Conservation (phyloP, 2,329 filamentous ascomycete species). For the Trichoderma semiorbis region DNA sequence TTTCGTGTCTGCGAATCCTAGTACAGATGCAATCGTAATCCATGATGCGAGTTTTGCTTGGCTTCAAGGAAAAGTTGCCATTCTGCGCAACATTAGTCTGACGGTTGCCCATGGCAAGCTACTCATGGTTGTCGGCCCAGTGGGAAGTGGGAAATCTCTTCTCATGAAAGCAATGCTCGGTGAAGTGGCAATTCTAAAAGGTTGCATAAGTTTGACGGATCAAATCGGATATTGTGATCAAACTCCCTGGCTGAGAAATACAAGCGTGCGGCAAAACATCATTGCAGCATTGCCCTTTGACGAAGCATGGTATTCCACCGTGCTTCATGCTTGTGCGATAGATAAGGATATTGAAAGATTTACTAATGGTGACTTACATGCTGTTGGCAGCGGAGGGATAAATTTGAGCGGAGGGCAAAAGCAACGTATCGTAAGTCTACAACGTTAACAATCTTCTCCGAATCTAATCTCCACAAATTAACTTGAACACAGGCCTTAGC, state of each 20-base stretch:
- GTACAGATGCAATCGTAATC: neutral
- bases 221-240: neutral
- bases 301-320: neutral
- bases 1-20: neutral
- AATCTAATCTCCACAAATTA: neutral
- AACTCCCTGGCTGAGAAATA: neutral
- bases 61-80: neutral
- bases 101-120: neutral
- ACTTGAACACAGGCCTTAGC: neutral
- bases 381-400: neutral
- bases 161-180: neutral
- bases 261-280: neutral
- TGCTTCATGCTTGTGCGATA: neutral
- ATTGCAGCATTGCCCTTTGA: neutral
- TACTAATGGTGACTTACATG: neutral
- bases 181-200: neutral
- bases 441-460: neutral
- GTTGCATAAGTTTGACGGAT: neutral
- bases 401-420: neutral
- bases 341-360: neutral
- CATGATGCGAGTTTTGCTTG: neutral
- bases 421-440: neutral
- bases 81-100: neutral
- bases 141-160: neutral
- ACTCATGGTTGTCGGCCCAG: neutral